Percentiles rank a stretch among this genome's conserved stretches.
Evolutionary conservation across 495 filamentous ascomycete species (phyloP).

Genomic region (Aspergillus conjunctus): DNA sequence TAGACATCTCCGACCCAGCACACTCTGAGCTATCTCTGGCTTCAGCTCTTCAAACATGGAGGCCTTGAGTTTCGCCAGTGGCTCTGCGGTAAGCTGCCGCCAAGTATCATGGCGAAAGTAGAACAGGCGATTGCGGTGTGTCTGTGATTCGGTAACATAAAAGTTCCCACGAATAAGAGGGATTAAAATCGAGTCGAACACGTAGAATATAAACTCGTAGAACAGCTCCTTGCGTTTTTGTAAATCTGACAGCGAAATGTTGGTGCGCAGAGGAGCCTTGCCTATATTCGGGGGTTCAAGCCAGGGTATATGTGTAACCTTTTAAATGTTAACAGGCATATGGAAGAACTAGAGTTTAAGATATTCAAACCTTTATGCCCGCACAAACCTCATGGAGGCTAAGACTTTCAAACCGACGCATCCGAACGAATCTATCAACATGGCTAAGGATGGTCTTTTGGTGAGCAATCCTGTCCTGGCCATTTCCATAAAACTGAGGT

Average conservation of each 20-base stretch:
- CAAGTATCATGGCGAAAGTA: constrained; percentile 96
- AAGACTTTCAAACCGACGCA: constrained; percentile 80
- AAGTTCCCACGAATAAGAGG: constrained; percentile 87
- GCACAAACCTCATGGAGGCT: constrained; percentile 78
- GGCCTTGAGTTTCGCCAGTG: constrained; percentile 66
- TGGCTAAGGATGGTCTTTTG: constrained; percentile 59
- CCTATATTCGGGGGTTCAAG: constrained; percentile 50
- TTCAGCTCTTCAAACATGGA: constrained; percentile 82
- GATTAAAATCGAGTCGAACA: constrained; percentile 89
- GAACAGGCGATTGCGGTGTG: constrained; percentile 79
- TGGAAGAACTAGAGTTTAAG: not conserved
- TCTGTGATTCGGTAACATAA: constrained; percentile 88
- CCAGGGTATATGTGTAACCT: constrained; percentile 74
- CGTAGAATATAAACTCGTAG: constrained; percentile 83
- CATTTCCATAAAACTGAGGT: constrained; percentile 69
- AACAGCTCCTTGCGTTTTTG: constrained; percentile 79
- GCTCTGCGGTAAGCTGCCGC: constrained; percentile 72
- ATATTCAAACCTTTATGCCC: constrained; percentile 65
- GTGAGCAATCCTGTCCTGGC: constrained; percentile 57
- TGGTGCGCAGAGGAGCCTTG: constrained; percentile 32
- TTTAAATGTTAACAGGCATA: constrained; percentile 18
- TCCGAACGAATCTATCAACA: constrained; percentile 73
- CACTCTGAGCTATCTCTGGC: constrained; percentile 52
- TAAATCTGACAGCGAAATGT: constrained; percentile 69
- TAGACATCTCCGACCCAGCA: constrained; percentile 63